Evolutionary conservation across 331 rosid genomes (phyloP).

Genomic region (Cucumis variabilis): DNA sequence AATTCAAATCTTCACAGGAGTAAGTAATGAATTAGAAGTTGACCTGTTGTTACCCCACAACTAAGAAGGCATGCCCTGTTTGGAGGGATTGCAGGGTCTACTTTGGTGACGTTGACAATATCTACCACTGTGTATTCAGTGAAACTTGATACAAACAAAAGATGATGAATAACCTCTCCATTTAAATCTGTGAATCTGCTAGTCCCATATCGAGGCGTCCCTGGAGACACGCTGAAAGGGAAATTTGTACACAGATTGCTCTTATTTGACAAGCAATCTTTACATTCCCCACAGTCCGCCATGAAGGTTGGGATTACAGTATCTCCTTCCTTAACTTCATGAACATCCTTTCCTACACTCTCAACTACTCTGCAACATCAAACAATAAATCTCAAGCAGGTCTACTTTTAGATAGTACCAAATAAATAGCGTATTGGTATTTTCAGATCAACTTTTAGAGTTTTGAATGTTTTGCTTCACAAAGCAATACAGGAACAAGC

Average conservation of each 20-base stretch:
- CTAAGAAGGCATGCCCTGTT: conserved; percentile 77
- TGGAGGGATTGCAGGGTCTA: conserved; percentile 63
- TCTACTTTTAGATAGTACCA: background rate
- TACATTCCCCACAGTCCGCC: conserved; percentile 71
- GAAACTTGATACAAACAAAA: conserved; percentile 78
- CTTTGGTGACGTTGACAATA: conserved; percentile 65
- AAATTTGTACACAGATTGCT: conserved; percentile 78
- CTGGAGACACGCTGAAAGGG: conserved; percentile 62
- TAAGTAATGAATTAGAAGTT: conserved; percentile 3
- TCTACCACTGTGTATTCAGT: conserved; percentile 82
- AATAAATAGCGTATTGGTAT: background rate
- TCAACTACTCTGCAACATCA: conserved; percentile 69
- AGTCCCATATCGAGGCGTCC: conserved; percentile 66
- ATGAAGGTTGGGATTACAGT: conserved; percentile 73
- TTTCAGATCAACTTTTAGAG: background rate
- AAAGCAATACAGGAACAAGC: background rate
- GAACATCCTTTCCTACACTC: conserved; percentile 78
- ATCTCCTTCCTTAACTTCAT: conserved; percentile 75
- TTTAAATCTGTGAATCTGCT: conserved; percentile 77
- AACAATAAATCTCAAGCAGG: background rate
- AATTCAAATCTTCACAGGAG: background rate
- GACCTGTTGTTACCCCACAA: conserved; percentile 92
- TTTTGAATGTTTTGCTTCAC: background rate
- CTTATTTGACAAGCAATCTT: conserved; percentile 71
- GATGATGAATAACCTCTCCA: conserved; percentile 74